Base-by-base conservation (phyloP, 2,329 filamentous ascomycete genomes). In the Cadophora luteo-olivacea region DNA sequence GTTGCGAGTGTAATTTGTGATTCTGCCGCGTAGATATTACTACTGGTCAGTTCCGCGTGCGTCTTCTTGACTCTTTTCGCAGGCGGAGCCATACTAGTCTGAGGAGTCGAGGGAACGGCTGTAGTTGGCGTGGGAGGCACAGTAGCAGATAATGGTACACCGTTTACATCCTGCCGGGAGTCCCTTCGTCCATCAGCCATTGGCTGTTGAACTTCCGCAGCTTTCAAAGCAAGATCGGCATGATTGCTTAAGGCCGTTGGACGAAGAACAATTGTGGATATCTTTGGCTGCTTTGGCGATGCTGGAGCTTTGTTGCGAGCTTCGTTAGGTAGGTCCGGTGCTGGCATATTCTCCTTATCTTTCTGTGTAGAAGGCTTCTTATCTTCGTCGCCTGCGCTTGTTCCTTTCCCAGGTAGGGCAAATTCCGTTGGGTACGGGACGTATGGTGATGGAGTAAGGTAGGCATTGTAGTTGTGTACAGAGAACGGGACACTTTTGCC, bases 381-480 rank as follows among this genome's bases (percentile, higher is more conserved):
- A 38, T 77, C 77, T 41, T 68, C 61, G 24, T 74, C 72, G 29
- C 72, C 73, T 25, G 73, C 72, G 25, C 78, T 76, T 29, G 78
- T 77, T 19, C 77, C 78, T 49, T 79, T 79, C 66, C 77, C 70
- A 62, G 69, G 72, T 67, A 58, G 64, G 62, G 62, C 61, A 14
- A 67, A 72, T 82, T 75, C 85, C 84, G 85, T 86, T 54, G 91
- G 93, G 77, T 91, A 97, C 0, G 93, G 90, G 0, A 88, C 92
- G 77, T 91, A 94, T 0, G 94, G 89, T 0, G 96, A 98, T 0
- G 95, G 96, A 0, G 94, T 97, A 60, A 98, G 85, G 75, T 93
- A 96, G 69, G 90, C 89, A 76, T 94, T 97, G 78, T 94, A 92
- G 78, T 97, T 97, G 79, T 99, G 94, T 55, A 99, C 91, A 0